Percentiles rank a stretch among this genome's conserved stretches.
Evolutionary conservation across 2,329 filamentous ascomycete genomes (phyloP).

Genomic region (Aspergillus versicolor): DNA sequence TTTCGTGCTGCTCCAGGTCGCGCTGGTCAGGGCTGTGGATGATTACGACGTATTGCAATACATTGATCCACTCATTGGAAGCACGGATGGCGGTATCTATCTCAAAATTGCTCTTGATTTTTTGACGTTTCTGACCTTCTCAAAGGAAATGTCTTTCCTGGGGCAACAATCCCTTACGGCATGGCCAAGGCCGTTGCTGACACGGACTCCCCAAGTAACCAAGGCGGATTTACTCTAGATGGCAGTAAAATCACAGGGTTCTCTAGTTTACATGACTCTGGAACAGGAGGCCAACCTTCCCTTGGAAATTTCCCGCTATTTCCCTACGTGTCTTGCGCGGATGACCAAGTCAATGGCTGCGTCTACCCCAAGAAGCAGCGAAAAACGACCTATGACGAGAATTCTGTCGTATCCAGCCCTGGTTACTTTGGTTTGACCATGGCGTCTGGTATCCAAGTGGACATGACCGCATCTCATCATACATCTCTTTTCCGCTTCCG

Average conservation of each 20-base stretch:
- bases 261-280: conserved; percentile 51
- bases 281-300: conserved; percentile 56
- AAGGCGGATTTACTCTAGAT: conserved; percentile 57
- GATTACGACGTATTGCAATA: conserved; percentile 46
- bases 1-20: conserved; percentile 6
- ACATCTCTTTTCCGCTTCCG: conserved; percentile 65
- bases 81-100: conserved; percentile 45
- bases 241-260: conserved; percentile 54
- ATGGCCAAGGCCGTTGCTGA: conserved; percentile 59
- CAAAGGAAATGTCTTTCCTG: conserved; percentile 57
- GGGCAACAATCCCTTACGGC: conserved; percentile 55
- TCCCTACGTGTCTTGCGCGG: conserved; percentile 60
- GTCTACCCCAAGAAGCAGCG: conserved; percentile 58
- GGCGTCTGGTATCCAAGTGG: conserved; percentile 56
- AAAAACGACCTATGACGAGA: conserved; percentile 47
- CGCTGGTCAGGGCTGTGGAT: conserved; percentile 13
- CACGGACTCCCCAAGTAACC: conserved; percentile 50
- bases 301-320: conserved; percentile 74
- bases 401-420: conserved; percentile 58
- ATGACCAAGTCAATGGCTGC: conserved; percentile 62
- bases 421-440: conserved; percentile 66
- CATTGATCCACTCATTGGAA: conserved; percentile 55
- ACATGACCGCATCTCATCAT: conserved; percentile 66
- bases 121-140: not conserved
- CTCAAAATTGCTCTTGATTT: not conserved